A percentile compares a stretch with the other conserved stretches of the same genome.
Conservation (phyloP, 2,329 filamentous ascomycete species). For the Aspergillus eucalypticola region DNA sequence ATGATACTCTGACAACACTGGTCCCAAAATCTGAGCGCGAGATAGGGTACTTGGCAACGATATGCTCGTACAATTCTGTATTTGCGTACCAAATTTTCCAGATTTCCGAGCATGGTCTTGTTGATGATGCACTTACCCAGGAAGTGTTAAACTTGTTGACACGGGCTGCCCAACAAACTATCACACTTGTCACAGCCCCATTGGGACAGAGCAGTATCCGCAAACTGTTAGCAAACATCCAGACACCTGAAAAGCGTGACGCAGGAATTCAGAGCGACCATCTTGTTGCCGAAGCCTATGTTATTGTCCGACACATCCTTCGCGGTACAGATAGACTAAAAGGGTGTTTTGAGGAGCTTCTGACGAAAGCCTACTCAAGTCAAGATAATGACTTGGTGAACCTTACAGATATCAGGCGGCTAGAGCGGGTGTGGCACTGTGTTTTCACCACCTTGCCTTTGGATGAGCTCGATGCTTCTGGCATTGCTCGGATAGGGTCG, state of each 20-base stretch:
- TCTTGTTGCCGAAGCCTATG: conserved; percentile 47
- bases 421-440: conserved; percentile 45
- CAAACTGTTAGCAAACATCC: conserved; percentile 49
- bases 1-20: conserved; percentile 34
- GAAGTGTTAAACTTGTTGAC: conserved; percentile 36
- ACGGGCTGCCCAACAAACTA: conserved; percentile 37
- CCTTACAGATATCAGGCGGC: conserved; percentile 26
- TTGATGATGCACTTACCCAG: conserved; percentile 22
- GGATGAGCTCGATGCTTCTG: conserved; percentile 53
- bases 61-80: conserved; percentile 36
- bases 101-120: conserved; percentile 37
- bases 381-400: conserved; percentile 43
- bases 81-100: conserved; percentile 43
- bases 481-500: conserved; percentile 46
- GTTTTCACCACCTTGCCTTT: conserved; percentile 57
- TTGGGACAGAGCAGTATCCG: conserved; percentile 40
- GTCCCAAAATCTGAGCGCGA: conserved; percentile 18
- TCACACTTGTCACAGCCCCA: conserved; percentile 35
- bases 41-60: conserved; percentile 21
- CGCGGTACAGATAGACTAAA: conserved; percentile 29
- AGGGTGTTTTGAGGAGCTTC: conserved; percentile 47
- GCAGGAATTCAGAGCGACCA: conserved; percentile 50
- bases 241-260: conserved; percentile 44
- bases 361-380: conserved; percentile 37
- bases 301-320: conserved; percentile 50